phyloP scores from a whole-genome alignment of 2,329 filamentous ascomycete species.

The Venturia oleaginea region DNA sequence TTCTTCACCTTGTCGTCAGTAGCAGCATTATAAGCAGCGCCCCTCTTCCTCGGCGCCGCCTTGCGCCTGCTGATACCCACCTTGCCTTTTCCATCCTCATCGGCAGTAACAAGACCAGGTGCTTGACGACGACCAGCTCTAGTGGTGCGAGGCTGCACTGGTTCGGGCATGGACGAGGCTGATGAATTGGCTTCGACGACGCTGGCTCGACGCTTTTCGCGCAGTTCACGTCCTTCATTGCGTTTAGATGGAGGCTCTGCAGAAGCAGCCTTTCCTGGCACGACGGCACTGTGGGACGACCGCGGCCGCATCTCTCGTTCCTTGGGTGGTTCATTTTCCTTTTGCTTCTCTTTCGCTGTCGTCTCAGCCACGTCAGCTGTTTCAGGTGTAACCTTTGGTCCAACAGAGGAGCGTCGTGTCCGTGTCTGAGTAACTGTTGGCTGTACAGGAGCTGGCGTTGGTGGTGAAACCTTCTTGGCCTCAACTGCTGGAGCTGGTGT shows the following conservation, averaged over 20 bases:
- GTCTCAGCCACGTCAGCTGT: conserved; percentile 2
- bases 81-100: conserved; percentile 49
- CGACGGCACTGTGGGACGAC: conserved; percentile 21
- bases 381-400: neutral
- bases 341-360: conserved; percentile 13
- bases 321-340: neutral
- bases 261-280: conserved; percentile 34
- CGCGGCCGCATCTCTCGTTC: conserved; percentile 19
- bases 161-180: conserved; percentile 23
- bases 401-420: conserved; percentile 16
- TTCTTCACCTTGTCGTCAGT: conserved; percentile 20
- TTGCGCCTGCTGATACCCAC: conserved; percentile 65
- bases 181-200: conserved; percentile 25
- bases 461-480: conserved; percentile 18
- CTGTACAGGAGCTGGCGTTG: conserved; percentile 17
- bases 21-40: conserved; percentile 17
- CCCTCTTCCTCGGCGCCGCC: conserved; percentile 55
- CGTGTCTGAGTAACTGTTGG: conserved; percentile 28
- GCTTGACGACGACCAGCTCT: conserved; percentile 60
- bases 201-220: conserved; percentile 36
- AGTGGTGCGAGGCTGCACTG: conserved; percentile 26
- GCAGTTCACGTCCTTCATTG: conserved; percentile 24
- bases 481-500: conserved; percentile 14
- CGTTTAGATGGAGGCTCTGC: conserved; percentile 37
- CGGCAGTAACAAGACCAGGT: conserved; percentile 62